These are phyloP conservation scores for Candida gorgasii DNA, from an alignment of 805 yeast species.

Conservation along the genomic window DNA sequence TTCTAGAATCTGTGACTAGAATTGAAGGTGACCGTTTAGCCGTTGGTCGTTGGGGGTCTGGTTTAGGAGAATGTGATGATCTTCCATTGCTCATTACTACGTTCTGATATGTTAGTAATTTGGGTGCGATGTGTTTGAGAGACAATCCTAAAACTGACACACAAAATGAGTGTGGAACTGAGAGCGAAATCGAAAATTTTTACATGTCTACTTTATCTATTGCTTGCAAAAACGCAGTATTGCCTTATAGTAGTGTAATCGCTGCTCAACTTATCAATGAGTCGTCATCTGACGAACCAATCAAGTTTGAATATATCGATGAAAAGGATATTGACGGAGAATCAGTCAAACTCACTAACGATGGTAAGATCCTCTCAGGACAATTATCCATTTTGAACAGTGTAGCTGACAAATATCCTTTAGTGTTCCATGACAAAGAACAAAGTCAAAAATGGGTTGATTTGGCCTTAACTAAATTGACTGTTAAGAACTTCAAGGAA, in stretches of 20 bases:
- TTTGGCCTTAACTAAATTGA: slow-evolving; percentile 65
- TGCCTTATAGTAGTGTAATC: slow-evolving; percentile 76
- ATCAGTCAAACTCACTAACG: slow-evolving; percentile 45
- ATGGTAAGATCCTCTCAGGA: slow-evolving; percentile 43
- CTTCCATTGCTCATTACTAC: slow-evolving; percentile 6
- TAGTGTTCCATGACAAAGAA: slow-evolving; percentile 34
- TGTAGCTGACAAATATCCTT: slow-evolving; percentile 56
- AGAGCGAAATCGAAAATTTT: slow-evolving; percentile 2
- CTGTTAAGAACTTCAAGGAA: slow-evolving; percentile 86
- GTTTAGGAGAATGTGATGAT: slow-evolving; percentile 7
- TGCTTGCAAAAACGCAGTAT: slow-evolving; percentile 84
- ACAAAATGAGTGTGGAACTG: neutral
- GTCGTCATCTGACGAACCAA: slow-evolving; percentile 38
- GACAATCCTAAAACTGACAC: too few relatives aligned
- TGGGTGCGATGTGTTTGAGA: too few relatives aligned
- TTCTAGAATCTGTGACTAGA: slow-evolving; percentile 85
- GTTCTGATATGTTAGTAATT: neutral
- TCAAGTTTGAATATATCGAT: slow-evolving; percentile 68
- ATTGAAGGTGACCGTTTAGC: slow-evolving; percentile 92
- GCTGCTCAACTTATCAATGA: slow-evolving; percentile 75
- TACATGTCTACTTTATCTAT: slow-evolving; percentile 54
- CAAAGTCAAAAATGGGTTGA: slow-evolving; percentile 63
- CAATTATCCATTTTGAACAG: slow-evolving; percentile 48
- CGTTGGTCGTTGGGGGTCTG: slow-evolving; percentile 40
- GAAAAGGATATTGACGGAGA: slow-evolving; percentile 55